Conservation (phyloP, 2,329 filamentous ascomycete genomes). For the Microsporum ferrugineum region DNA sequence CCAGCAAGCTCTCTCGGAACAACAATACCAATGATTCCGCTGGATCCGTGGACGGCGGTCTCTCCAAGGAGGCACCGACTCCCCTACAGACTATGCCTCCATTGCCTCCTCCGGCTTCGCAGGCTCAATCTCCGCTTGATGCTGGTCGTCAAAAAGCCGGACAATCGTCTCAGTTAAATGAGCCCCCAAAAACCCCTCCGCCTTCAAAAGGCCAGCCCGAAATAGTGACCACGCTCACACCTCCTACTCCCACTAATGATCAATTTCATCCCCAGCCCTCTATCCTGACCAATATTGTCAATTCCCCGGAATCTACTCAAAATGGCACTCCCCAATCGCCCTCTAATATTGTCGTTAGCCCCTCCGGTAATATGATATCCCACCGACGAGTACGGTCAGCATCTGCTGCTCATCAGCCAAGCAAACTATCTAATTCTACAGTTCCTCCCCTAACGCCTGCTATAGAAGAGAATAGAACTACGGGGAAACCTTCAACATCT, state of each 20-base stretch:
- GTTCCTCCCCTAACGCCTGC: constrained; percentile 64
- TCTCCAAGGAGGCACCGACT: constrained; percentile 20
- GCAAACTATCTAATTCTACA: constrained; percentile 73
- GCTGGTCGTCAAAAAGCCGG: constrained; percentile 4
- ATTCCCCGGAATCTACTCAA: constrained; percentile 29
- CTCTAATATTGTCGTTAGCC: constrained; percentile 46
- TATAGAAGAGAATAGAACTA: constrained; percentile 49
- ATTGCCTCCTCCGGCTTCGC: constrained; percentile 24
- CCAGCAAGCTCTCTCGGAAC: constrained; percentile 31
- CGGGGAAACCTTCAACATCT: constrained; percentile 44
- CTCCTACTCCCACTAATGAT: constrained; percentile 10
- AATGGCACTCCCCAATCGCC: constrained; percentile 20
- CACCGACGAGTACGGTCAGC: constrained; percentile 54
- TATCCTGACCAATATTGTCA: constrained; percentile 23
- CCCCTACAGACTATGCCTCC: constrained; percentile 26
- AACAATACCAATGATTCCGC: constrained; percentile 32
- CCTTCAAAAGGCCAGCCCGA: constrained; percentile 16
- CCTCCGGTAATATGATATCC: constrained; percentile 60
- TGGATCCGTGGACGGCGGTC: constrained; percentile 27
- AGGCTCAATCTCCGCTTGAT: constrained; percentile 9
- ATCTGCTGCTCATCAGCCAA: constrained; percentile 52
- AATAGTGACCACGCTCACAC: constrained; percentile 11
- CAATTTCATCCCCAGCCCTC: constrained; percentile 16
- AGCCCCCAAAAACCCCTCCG: constrained; percentile 24
- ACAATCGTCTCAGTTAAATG: neutral